These are phyloP conservation scores for Zea mays DNA, from an alignment of 176 grass and related monocot genomes.

Conservation along the genomic window Zm-B73-REFERENCE-NAM-5.0 NC_050096.1:55005001-55005500, in stretches of 20 bases:
- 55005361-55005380: background rate
- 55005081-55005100: slow-evolving; percentile 65
- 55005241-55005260: slow-evolving; percentile 58
- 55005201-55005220: background rate
- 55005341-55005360: slow-evolving; percentile 12
- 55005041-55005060: slow-evolving; percentile 7
- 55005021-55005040: background rate
- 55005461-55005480: background rate
- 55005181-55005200: background rate
- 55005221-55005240: slow-evolving; percentile 49
- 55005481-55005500: background rate
- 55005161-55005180: background rate
- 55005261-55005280: slow-evolving; percentile 57
- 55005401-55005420: background rate
- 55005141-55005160: slow-evolving; percentile 12
- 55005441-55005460: slow-evolving; percentile 24
- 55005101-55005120: slow-evolving; percentile 55
- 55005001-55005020: background rate
- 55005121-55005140: slow-evolving; percentile 59
- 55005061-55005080: slow-evolving; percentile 53
- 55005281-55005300: slow-evolving; percentile 47
- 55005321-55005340: slow-evolving; percentile 29
- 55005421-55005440: background rate
- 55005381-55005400: background rate
- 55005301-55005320: slow-evolving; percentile 51